Conservation (phyloP, 2,329 filamentous ascomycete genomes). For the Teratosphaeria pseudoeucalypti region DNA sequence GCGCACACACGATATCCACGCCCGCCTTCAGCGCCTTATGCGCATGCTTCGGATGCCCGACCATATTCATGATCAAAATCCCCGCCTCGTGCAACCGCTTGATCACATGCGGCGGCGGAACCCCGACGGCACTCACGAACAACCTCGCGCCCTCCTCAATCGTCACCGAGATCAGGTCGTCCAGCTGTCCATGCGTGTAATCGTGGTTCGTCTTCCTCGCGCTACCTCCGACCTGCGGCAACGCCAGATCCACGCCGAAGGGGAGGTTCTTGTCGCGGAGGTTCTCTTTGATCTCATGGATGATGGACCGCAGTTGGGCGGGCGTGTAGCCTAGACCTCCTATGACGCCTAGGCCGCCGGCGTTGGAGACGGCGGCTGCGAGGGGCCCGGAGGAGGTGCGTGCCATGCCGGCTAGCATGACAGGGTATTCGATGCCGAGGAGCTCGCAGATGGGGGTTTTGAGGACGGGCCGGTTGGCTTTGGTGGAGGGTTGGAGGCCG, state of each 20-base stretch:
- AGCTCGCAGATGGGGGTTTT: slow-evolving; percentile 69
- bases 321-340: slow-evolving; percentile 60
- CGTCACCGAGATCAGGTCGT: slow-evolving; percentile 77
- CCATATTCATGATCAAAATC: slow-evolving; percentile 94
- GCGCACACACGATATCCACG: slow-evolving; percentile 83
- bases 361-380: slow-evolving; percentile 79
- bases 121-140: slow-evolving; percentile 81
- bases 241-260: slow-evolving; percentile 83
- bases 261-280: slow-evolving; percentile 58
- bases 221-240: slow-evolving; percentile 75
- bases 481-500: slow-evolving; percentile 2
- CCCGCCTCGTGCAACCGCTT: slow-evolving; percentile 67
- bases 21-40: slow-evolving; percentile 77
- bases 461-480: slow-evolving; percentile 39
- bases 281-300: slow-evolving; percentile 73
- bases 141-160: slow-evolving; percentile 74
- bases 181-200: slow-evolving; percentile 81
- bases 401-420: slow-evolving; percentile 91
- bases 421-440: slow-evolving; percentile 74
- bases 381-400: slow-evolving; percentile 67
- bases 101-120: slow-evolving; percentile 65
- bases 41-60: slow-evolving; percentile 83
- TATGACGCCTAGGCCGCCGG: slow-evolving; percentile 63
- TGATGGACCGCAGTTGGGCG: slow-evolving; percentile 63
- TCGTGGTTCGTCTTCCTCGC: slow-evolving; percentile 91